Conservation (phyloP, 139 green algal genomes). For the Nannochloris sp. region DNA sequence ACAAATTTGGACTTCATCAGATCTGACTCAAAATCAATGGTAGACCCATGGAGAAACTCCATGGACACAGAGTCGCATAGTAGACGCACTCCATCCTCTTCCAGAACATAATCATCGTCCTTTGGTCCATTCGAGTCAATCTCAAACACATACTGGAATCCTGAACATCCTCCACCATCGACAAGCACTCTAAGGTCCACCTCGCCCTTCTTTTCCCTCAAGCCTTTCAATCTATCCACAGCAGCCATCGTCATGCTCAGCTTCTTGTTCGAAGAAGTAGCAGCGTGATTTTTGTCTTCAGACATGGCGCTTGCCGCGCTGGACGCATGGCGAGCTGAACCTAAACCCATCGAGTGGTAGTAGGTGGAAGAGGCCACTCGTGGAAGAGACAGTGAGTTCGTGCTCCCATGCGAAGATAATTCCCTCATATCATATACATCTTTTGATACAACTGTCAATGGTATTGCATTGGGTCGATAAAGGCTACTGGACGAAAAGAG, state of each 20-base stretch:
- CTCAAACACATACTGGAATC: constrained; percentile 88
- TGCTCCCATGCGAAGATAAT: too few relatives aligned
- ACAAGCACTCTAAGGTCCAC: constrained; percentile 66
- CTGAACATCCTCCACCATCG: constrained; percentile 84
- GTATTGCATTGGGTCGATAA: too few relatives aligned
- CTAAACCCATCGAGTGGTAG: too few relatives aligned
- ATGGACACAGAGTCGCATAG: constrained; percentile 79
- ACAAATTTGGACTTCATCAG: constrained; percentile 82
- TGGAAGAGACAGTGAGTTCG: too few relatives aligned
- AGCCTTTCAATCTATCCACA: constrained; percentile 42
- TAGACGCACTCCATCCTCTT: constrained; percentile 57
- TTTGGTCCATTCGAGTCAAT: constrained; percentile 41
- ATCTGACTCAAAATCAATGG: constrained; percentile 75
- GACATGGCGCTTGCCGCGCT: too few relatives aligned
- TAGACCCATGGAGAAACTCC: constrained; percentile 66
- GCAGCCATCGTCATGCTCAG: constrained; percentile 10
- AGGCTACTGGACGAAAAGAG: too few relatives aligned
- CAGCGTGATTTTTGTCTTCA: neutral
- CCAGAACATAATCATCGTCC: constrained; percentile 48
- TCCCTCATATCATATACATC: too few relatives aligned
- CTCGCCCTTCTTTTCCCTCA: constrained; percentile 22
- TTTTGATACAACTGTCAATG: too few relatives aligned
- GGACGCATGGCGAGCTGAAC: too few relatives aligned
- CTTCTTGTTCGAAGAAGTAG: neutral
- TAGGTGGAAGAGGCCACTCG: too few relatives aligned